These are phyloP conservation scores for Taiozyma sp. DNA, from an alignment of 1,139 yeast species.

Conservation along the genomic window DNA sequence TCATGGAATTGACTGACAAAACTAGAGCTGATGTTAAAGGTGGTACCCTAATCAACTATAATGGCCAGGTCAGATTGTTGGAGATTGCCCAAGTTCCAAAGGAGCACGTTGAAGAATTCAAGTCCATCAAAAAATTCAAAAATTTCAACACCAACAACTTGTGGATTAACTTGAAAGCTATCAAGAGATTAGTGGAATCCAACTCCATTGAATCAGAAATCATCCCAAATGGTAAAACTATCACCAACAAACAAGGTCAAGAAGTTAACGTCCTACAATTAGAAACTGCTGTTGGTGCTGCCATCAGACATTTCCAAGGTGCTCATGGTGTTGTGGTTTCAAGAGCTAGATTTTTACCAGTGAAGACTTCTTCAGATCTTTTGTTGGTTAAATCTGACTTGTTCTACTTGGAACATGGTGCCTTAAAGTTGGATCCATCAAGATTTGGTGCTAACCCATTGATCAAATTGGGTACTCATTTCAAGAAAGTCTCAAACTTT, in stretches of 20 bases:
- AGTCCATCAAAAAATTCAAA: slow-evolving; percentile 94
- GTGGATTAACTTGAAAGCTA: slow-evolving; percentile 94
- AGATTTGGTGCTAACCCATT: slow-evolving; percentile 94
- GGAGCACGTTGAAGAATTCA: slow-evolving; percentile 97
- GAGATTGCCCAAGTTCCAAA: slow-evolving; percentile 99
- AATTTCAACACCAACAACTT: slow-evolving; percentile 97
- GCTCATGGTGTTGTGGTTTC: slow-evolving; percentile 99
- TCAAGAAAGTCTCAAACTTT: slow-evolving; percentile 91
- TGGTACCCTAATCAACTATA: slow-evolving; percentile 96
- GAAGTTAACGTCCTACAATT: slow-evolving; percentile 88
- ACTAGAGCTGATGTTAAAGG: slow-evolving; percentile 99
- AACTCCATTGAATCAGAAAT: slow-evolving; percentile 86
- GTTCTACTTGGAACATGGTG: slow-evolving; percentile 88
- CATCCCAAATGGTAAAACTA: slow-evolving; percentile 88
- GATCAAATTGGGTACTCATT: slow-evolving; percentile 93
- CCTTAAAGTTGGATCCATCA: slow-evolving; percentile 73
- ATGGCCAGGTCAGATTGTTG: slow-evolving; percentile 88
- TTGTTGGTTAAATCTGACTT: slow-evolving; percentile 94
- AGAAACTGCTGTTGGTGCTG: slow-evolving; percentile 99
- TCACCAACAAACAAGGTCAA: slow-evolving; percentile 58
- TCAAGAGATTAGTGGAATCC: slow-evolving; percentile 84
- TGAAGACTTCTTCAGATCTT: slow-evolving; percentile 93
- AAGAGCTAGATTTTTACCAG: slow-evolving; percentile 96
- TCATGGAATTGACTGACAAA: slow-evolving; percentile 98
- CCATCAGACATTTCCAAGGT: slow-evolving; percentile 89